Evolutionary conservation across 2,329 filamentous ascomycete genomes (phyloP).

Genomic region (Fusarium secorum): DNA sequence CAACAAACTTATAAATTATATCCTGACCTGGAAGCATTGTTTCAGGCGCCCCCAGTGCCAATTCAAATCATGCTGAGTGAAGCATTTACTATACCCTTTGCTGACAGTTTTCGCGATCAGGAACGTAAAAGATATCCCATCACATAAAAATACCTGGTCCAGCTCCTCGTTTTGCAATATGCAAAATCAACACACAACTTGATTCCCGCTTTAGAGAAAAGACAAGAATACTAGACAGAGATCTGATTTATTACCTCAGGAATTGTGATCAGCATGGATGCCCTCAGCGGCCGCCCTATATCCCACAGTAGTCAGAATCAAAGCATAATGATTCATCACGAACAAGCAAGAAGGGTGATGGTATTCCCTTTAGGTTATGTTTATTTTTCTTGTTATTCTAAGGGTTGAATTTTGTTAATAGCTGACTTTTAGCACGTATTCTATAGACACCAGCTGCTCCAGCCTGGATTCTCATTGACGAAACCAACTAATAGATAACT

Average conservation of each 20-base stretch:
- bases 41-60: too few relatives aligned
- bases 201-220: not conserved
- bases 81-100: not conserved
- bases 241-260: not conserved
- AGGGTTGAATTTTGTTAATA: not conserved
- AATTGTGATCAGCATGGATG: not conserved
- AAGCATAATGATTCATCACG: not conserved
- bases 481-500: too few relatives aligned
- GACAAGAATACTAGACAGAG: not conserved
- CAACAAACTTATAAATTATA: fast-evolving
- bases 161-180: not conserved
- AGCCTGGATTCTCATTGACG: too few relatives aligned
- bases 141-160: fast-evolving
- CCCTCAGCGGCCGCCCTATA: not conserved
- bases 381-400: not conserved
- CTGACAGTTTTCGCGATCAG: not conserved
- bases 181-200: not conserved
- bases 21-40: fast-evolving
- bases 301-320: not conserved
- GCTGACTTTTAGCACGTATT: not conserved
- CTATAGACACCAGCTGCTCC: not conserved
- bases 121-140: not conserved
- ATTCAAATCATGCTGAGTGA: not conserved
- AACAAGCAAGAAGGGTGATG: not conserved
- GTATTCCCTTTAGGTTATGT: not conserved